These are phyloP conservation scores for Tylopilus intermedius DNA, from an alignment of 768 basidiomycete species.

Conservation along the genomic window DNA sequence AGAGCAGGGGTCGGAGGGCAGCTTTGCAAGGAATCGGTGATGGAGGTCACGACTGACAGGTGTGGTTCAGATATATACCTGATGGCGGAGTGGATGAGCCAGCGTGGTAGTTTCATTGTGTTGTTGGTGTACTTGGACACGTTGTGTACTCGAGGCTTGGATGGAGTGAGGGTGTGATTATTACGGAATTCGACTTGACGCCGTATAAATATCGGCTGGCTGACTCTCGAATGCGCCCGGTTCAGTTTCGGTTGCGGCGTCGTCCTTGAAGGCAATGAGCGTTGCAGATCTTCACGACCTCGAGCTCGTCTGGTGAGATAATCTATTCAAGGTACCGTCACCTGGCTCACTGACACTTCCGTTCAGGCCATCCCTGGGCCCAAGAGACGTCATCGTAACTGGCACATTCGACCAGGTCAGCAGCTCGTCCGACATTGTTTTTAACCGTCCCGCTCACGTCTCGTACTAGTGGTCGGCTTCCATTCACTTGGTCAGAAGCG, in stretches of 20 bases:
- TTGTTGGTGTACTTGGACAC: conserved; percentile 3
- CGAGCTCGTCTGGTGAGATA: conserved; percentile 46
- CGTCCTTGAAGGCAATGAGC: conserved; percentile 26
- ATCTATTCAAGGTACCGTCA: conserved; percentile 10
- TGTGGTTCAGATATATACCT: conserved; percentile 5
- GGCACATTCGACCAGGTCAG: conserved; percentile 77
- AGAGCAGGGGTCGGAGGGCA: conserved; percentile 33
- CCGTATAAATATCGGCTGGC: conserved; percentile 21
- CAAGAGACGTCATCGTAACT: conserved; percentile 60
- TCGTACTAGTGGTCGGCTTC: conserved; percentile 55
- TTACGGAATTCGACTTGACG: conserved; percentile 16
- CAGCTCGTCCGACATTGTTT: not conserved
- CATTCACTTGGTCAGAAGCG: conserved; percentile 47
- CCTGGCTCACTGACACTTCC: conserved; percentile 4
- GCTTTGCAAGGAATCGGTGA: conserved; percentile 29
- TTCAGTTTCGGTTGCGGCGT: conserved; percentile 20
- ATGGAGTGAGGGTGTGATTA: conserved; percentile 11
- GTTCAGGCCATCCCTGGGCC: conserved; percentile 54
- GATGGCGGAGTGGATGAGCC: conserved; percentile 5
- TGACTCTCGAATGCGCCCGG: not conserved
- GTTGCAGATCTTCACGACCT: conserved; percentile 45
- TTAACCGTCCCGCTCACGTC: conserved; percentile 2
- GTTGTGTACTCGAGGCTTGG: conserved; percentile 12
- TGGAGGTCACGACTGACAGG: conserved; percentile 4
- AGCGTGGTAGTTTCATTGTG: not conserved